Evolutionary conservation across 1,284 basidiomycete genomes (phyloP), one percentile per base, ranked within the genome.

Genomic region (Mycena sp.): DNA sequence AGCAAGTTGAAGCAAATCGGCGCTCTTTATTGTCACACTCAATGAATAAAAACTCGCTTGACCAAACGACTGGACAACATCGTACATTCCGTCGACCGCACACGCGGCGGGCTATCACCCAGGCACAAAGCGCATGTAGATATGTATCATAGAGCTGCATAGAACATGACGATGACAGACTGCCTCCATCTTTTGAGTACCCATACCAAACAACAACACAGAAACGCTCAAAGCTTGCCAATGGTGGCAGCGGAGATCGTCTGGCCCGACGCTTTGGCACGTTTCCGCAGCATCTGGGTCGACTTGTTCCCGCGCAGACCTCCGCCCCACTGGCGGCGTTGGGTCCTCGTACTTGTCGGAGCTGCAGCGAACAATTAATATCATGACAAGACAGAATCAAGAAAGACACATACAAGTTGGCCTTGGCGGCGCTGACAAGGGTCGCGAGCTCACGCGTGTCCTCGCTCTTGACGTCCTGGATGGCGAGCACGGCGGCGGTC

Each of bases 321-420:
- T 85, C 96, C 96, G 81, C 96, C 96, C 97, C 97, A 99, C 74
- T 92, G 90, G 74, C 93, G 89, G 71, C 94, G 90, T 67, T 90
- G n/a, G 85, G 73, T 96, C 95, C 72, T 98, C 95, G 80, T 94
- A 93, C 85, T 99, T 98, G 84, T 99, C 97, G 71, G 94, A 86
- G 88, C 91, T 94, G 71, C 0, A 35, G 9, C 32, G 14, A 7
- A 35, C 7, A 35, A 35, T 35, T 35, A 7, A 29, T 2, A 71
- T 56, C 4, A 53, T 32, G 44, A 46, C 12, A n/a, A 41, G 6
- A 35, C 12, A 30, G 14, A 32, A 26, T 50, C 17, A 40, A 10
- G 37, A 52, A 37, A 38, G 19, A 46, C 41, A 81, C 90, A 48
- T 73, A 93, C 91, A 96, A 98, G 89, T 99, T 99, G 72, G 95